Evolutionary conservation across 2,329 filamentous ascomycete species (phyloP).

Genomic region (Talaromyces sp.): DNA sequence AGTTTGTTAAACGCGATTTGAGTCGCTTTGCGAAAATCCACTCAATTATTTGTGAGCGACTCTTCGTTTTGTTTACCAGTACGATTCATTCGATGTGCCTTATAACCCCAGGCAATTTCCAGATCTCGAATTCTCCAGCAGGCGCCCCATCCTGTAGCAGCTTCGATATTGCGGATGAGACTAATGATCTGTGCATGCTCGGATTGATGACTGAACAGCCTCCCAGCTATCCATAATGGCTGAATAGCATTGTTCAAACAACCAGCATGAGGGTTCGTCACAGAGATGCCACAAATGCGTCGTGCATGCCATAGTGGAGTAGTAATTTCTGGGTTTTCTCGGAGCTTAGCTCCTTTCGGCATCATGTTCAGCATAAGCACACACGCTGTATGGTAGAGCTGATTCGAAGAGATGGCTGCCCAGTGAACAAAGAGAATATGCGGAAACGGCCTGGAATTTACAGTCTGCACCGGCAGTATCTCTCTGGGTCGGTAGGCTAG

Average conservation of each 20-base stretch:
- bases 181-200: constrained; percentile 38
- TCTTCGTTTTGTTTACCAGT: background rate
- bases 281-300: constrained; percentile 55
- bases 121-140: constrained; percentile 55
- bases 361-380: constrained; percentile 51
- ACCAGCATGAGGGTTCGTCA: constrained; percentile 55
- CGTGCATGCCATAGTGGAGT: constrained; percentile 56
- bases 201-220: constrained; percentile 51
- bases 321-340: constrained; percentile 21
- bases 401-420: constrained; percentile 57
- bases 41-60: background rate
- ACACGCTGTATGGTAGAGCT: constrained; percentile 57
- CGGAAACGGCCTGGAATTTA: constrained; percentile 49
- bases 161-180: constrained; percentile 50
- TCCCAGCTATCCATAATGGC: constrained; percentile 56
- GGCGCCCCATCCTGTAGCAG: constrained; percentile 53
- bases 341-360: constrained; percentile 33
- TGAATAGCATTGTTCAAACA: constrained; percentile 59
- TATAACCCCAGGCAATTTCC: constrained; percentile 38
- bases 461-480: constrained; percentile 46
- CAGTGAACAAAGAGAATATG: constrained; percentile 53
- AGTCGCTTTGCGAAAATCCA: background rate
- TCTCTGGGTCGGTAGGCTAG: constrained; percentile 46
- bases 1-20: constrained; percentile 2
- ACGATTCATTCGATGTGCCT: constrained; percentile 11